Percentiles rank a stretch among this genome's conserved stretches.
Evolutionary conservation across 2,329 filamentous ascomycete species (phyloP).

Genomic region (Aureobasidium pullulans): DNA sequence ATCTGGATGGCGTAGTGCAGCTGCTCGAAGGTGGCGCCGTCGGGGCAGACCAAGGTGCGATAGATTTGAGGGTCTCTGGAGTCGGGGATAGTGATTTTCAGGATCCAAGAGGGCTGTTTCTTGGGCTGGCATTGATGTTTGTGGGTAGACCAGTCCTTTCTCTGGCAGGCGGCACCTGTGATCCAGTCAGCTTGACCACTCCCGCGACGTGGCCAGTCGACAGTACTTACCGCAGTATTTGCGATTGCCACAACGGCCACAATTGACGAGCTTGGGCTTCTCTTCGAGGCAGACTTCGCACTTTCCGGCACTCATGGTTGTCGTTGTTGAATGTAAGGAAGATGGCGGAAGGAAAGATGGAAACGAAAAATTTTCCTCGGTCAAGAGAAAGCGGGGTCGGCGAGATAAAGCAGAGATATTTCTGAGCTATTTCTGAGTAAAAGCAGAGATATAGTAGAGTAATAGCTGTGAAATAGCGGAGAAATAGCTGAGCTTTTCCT

Average conservation of each 20-base stretch:
- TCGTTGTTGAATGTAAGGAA: neutral
- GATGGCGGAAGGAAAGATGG: neutral
- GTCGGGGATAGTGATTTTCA: slow-evolving; percentile 19
- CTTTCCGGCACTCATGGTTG: slow-evolving; percentile 1
- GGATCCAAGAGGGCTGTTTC: slow-evolving; percentile 20
- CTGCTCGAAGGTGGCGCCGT: slow-evolving; percentile 19
- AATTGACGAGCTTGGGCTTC: slow-evolving; percentile 3
- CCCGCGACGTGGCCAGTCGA: neutral
- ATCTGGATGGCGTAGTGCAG: slow-evolving; percentile 24
- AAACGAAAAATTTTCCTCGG: neutral
- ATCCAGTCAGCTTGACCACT: neutral
- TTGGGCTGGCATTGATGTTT: slow-evolving; percentile 18
- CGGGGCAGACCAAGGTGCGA: slow-evolving; percentile 23
- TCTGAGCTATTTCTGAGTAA: no score
- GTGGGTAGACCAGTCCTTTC: slow-evolving; percentile 17
- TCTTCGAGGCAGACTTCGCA: slow-evolving; percentile 10
- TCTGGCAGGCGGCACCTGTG: slow-evolving; percentile 15
- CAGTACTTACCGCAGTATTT: neutral
- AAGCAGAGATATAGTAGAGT: no score
- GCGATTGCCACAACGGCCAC: neutral
- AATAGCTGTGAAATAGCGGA: no score
- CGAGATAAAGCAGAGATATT: no score
- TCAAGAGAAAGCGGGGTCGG: neutral
- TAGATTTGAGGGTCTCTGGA: slow-evolving; percentile 21
- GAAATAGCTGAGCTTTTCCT: no score